Evolutionary conservation across 192 early-diverging fungal genomes (phyloP).

Genomic region (Gaertneriomyces semiglobifer): DNA sequence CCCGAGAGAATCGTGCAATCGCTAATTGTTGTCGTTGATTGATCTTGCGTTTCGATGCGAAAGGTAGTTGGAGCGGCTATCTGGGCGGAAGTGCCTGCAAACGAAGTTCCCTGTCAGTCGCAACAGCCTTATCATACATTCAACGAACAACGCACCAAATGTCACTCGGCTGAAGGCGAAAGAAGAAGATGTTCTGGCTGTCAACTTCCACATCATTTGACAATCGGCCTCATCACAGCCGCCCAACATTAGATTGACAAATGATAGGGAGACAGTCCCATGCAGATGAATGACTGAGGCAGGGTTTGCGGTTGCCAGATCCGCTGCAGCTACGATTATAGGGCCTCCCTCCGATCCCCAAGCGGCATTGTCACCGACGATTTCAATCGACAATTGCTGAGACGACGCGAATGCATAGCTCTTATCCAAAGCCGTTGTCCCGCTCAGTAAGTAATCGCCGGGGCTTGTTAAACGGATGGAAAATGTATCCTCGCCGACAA

Average conservation of each 20-base stretch:
- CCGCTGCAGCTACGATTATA: background rate
- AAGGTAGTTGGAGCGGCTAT: background rate
- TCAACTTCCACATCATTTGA: background rate
- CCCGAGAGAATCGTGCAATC: background rate
- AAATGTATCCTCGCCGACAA: background rate
- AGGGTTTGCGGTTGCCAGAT: background rate
- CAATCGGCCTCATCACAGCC: background rate
- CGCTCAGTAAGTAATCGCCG: constrained; percentile 21
- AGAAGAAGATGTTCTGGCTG: background rate
- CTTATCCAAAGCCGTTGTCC: background rate
- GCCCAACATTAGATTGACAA: background rate
- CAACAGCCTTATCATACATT: background rate
- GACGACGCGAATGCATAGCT: background rate
- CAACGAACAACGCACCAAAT: background rate
- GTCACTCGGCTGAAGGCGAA: background rate
- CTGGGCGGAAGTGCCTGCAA: background rate
- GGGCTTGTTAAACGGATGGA: constrained; percentile 5
- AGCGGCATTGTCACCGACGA: background rate
- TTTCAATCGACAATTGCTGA: constrained; percentile 1
- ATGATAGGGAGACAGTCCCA: background rate
- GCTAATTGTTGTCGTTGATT: background rate
- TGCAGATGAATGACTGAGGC: constrained; percentile 1
- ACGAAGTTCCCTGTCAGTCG: background rate
- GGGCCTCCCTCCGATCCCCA: background rate
- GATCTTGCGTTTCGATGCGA: background rate